Conservation (phyloP, 176 grass and related monocot species). For the Lolium multiflorum region DNA sequence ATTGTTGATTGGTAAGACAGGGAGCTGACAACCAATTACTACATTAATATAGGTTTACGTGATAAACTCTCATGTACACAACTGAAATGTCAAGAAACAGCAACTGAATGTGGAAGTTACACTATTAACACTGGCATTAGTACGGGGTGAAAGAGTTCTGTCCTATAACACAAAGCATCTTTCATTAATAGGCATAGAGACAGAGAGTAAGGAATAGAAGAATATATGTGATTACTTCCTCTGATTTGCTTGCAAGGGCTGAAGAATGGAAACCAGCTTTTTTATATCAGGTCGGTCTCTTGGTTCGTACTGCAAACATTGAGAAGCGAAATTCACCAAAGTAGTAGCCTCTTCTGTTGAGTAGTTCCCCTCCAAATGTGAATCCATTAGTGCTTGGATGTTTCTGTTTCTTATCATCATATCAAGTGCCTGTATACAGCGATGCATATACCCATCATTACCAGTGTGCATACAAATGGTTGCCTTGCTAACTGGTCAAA, state of each 20-base stretch:
- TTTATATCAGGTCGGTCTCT: slow-evolving; percentile 82
- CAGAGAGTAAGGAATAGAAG: slow-evolving; percentile 13
- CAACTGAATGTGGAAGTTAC: not conserved
- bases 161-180: slow-evolving; percentile 12
- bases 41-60: not conserved
- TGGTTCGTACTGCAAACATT: slow-evolving; percentile 91
- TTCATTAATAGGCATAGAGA: slow-evolving; percentile 13
- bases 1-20: not conserved
- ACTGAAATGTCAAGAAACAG: not conserved
- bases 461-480: not conserved
- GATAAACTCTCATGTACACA: slow-evolving; percentile 3
- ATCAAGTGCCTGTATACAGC: slow-evolving; percentile 74
- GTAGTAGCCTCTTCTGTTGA: slow-evolving; percentile 82
- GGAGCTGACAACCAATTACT: not conserved
- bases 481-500: not conserved
- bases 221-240: slow-evolving; percentile 56
- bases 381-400: slow-evolving; percentile 85
- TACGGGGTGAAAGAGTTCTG: not conserved
- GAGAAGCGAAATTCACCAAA: slow-evolving; percentile 83
- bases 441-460: slow-evolving; percentile 22
- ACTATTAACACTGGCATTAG: not conserved
- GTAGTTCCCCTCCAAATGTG: slow-evolving; percentile 91
- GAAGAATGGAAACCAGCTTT: slow-evolving; percentile 70
- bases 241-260: slow-evolving; percentile 77
- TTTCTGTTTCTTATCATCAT: slow-evolving; percentile 85